Base-by-base conservation (phyloP, 768 basidiomycete genomes). In the Mycena galericulata region DNA sequence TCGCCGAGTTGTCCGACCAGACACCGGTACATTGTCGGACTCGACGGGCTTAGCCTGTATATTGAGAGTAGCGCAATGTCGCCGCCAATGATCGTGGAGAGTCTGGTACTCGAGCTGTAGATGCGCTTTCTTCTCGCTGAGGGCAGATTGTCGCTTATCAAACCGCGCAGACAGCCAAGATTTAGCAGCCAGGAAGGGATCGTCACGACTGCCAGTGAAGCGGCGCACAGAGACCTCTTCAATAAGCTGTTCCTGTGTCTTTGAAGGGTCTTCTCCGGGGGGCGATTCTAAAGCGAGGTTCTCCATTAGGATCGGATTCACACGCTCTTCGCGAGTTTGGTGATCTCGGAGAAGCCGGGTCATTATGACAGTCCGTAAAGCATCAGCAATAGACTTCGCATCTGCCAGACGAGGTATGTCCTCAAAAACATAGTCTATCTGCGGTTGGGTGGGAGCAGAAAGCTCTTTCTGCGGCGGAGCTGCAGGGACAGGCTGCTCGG, bases 21-120 rank as follows among this genome's bases (percentile, higher is more conserved):
- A 72, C 45, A 82, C 81, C 43, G 84, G 80, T 22, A 79, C 67
- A 3, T 73, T 76, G 40, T 84, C 88, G 0, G 81, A 49, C 56
- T 72, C 81, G 38, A 78, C 70, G 7, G 80, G 80, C 72, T 86
- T 86, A 30, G 85, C 82, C 43, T 87, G 82, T 36, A 89, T 86
- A 73, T 95, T 93, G 68, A 97, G 82, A 43, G 84, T 81, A 17
- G 84, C 80, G 76, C 95, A 95, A 70, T 93, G 91, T 2, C 83
- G 83, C 30, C 88, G 64, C 95, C 95, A 97, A 50, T 86, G 85
- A 70, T 88, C 86, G 72, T 97, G 91, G 53, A 92, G 82, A 17
- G 79, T 74, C 59, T 89, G 74, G 75, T 97, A 96, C 76, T 95
- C 88, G 64, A 83, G 83, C 51, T 86, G 86, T 30, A 96, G 81